A percentile compares a stretch with the other conserved stretches of the same genome.
Evolutionary conservation across 2,329 filamentous ascomycete genomes (phyloP).

Genomic region (Ampelomyces quisqualis): DNA sequence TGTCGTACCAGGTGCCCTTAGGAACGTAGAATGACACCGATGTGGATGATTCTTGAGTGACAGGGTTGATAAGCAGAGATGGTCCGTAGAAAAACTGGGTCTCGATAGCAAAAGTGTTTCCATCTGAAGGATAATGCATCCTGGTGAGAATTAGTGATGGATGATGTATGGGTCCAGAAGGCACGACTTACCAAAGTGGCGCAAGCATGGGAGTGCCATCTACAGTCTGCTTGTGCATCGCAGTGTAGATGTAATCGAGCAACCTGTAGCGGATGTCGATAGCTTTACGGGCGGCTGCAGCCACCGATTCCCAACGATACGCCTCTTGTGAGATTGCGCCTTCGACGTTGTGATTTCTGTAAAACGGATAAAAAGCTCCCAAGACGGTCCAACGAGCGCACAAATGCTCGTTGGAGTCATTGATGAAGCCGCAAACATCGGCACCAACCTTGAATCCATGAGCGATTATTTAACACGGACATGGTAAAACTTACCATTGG

Average conservation of each 20-base stretch:
- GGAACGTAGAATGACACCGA: conserved; percentile 59
- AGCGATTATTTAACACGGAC: not conserved
- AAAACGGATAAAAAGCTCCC: conserved; percentile 73
- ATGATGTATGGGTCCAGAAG: not conserved
- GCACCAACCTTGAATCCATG: conserved; percentile 36
- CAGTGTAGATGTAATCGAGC: conserved; percentile 78
- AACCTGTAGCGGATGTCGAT: conserved; percentile 73
- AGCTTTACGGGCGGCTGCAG: conserved; percentile 64
- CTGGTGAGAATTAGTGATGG: conserved; percentile 10
- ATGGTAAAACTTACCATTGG: conserved; percentile 40
- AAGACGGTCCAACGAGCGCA: conserved; percentile 73
- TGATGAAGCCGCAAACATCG: conserved; percentile 75
- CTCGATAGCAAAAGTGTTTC: conserved; percentile 52
- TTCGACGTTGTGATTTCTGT: conserved; percentile 69
- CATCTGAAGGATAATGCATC: conserved; percentile 64
- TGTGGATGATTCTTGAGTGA: conserved; percentile 53
- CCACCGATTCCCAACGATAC: conserved; percentile 66
- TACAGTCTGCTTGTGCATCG: conserved; percentile 59
- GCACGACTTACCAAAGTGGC: conserved; percentile 67
- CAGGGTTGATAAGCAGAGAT: conserved; percentile 58
- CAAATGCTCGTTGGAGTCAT: conserved; percentile 65
- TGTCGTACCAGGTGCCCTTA: conserved; percentile 54
- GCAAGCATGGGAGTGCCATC: conserved; percentile 66
- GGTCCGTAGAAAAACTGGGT: conserved; percentile 62
- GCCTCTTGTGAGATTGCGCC: conserved; percentile 53